Conservation (phyloP, 768 basidiomycete species). For the Serendipita vermifera region DNA sequence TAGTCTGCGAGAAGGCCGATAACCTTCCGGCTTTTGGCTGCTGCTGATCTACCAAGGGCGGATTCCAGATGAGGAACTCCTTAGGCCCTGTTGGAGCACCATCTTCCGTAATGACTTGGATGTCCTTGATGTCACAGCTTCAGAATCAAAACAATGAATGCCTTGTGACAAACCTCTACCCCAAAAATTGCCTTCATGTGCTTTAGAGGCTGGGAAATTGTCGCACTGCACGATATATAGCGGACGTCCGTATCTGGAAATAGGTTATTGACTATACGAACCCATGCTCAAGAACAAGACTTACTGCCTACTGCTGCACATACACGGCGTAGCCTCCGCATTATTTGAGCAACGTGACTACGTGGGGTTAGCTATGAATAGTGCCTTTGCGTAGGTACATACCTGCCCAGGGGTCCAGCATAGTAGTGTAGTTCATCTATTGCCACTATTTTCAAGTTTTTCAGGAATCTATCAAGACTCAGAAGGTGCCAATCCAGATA, state of each 20-base stretch:
- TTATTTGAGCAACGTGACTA: slow-evolving; percentile 70
- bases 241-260: slow-evolving; percentile 37
- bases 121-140: slow-evolving; percentile 29
- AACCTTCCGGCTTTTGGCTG: slow-evolving; percentile 42
- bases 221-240: slow-evolving; percentile 83
- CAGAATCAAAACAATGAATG: background rate
- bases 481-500: background rate
- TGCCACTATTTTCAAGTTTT: slow-evolving; percentile 61
- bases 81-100: slow-evolving; percentile 73
- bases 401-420: slow-evolving; percentile 69
- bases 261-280: background rate
- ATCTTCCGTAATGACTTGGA: slow-evolving; percentile 61
- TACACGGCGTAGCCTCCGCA: slow-evolving; percentile 61
- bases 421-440: slow-evolving; percentile 88
- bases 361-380: background rate
- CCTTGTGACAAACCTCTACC: slow-evolving; percentile 29
- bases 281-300: slow-evolving; percentile 20
- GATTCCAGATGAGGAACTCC: slow-evolving; percentile 70
- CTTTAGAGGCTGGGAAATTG: slow-evolving; percentile 55
- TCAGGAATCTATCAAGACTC: slow-evolving; percentile 45
- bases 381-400: background rate
- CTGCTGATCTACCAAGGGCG: slow-evolving; percentile 42
- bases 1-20: slow-evolving; percentile 56
- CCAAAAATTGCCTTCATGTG: slow-evolving; percentile 74
- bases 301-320: slow-evolving; percentile 66